Conservation (phyloP, 371 early-diverging fungal species). For the Chytridiales sp. region DNA sequence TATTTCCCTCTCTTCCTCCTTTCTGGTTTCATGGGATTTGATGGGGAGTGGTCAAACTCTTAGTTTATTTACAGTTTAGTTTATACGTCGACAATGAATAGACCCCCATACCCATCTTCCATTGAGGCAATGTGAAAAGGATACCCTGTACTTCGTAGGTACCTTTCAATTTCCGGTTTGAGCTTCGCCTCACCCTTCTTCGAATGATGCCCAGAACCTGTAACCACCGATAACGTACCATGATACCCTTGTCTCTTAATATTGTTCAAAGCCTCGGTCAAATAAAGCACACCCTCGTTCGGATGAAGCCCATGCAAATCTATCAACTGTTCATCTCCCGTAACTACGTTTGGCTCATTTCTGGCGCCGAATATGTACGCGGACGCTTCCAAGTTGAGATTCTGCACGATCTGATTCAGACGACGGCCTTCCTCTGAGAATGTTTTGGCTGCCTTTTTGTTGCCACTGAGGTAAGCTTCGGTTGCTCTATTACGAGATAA, state of each 20-base stretch:
- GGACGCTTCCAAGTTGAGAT: slow-evolving; percentile 38
- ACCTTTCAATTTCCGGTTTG: slow-evolving; percentile 35
- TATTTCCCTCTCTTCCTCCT: slow-evolving; percentile 90
- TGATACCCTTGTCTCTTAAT: slow-evolving; percentile 25
- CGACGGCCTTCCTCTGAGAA: slow-evolving; percentile 40
- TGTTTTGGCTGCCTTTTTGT: slow-evolving; percentile 44
- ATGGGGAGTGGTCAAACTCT: slow-evolving; percentile 51
- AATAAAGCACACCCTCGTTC: slow-evolving; percentile 37
- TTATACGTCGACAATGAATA: slow-evolving; percentile 15
- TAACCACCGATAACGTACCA: slow-evolving; percentile 39
- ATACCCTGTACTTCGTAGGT: slow-evolving; percentile 14
- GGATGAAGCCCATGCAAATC: slow-evolving; percentile 52
- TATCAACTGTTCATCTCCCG: slow-evolving; percentile 25
- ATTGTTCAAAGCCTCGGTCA: slow-evolving; percentile 21
- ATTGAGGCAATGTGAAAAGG: slow-evolving; percentile 17
- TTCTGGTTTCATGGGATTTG: slow-evolving; percentile 66
- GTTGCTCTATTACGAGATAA: slow-evolving; percentile 44
- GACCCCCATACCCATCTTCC: slow-evolving; percentile 27
- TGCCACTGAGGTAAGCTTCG: slow-evolving; percentile 41
- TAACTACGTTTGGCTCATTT: slow-evolving; percentile 16
- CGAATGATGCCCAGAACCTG: slow-evolving; percentile 52
- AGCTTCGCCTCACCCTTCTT: slow-evolving; percentile 35
- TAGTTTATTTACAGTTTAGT: too few relatives aligned
- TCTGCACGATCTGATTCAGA: slow-evolving; percentile 36
- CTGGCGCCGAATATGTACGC: slow-evolving; percentile 33